phyloP scores from a whole-genome alignment of 257 asterid species.

The Nicotiana paniculata region DNA sequence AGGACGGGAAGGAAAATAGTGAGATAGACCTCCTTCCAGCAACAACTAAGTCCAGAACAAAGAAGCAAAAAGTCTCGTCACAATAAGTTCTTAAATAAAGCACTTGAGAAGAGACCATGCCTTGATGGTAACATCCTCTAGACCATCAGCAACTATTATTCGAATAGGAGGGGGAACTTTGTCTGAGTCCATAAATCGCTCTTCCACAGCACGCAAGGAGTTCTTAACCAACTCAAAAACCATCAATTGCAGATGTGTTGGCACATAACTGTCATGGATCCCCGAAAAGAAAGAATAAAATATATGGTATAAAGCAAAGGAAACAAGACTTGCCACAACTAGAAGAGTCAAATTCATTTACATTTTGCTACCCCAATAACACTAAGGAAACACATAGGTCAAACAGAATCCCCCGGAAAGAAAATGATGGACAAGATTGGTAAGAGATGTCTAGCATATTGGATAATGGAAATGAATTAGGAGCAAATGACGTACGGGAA shows the following conservation, averaged over 20 bases:
- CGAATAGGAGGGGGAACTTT: slow-evolving; percentile 81
- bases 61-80: background rate
- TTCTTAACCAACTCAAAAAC: slow-evolving; percentile 94
- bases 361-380: background rate
- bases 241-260: slow-evolving; percentile 90
- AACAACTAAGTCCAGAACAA: background rate
- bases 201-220: slow-evolving; percentile 96
- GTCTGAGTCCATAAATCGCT: slow-evolving; percentile 68
- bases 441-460: background rate
- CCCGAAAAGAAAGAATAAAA: background rate
- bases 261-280: slow-evolving; percentile 57
- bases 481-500: slow-evolving; percentile 59
- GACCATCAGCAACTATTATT: slow-evolving; percentile 90
- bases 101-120: slow-evolving; percentile 24
- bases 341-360: background rate
- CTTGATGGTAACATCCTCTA: slow-evolving; percentile 96
- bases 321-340: background rate
- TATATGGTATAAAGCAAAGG: background rate
- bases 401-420: background rate
- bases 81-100: background rate
- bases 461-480: background rate
- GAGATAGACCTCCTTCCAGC: background rate
- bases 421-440: background rate
- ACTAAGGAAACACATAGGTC: background rate
- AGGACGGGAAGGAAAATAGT: background rate